Evolutionary conservation across 176 grass and related monocot genomes (phyloP).

Genomic region (bread wheat (Triticum aestivum)): IWGSC_CS_RefSeq_v2.1 NC_057796.1:473749485-473749984

Average conservation of each 20-base stretch:
- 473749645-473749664: background rate
- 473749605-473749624: too few relatives aligned
- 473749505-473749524: too few relatives aligned
- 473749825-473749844: slow-evolving; percentile 29
- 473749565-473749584: too few relatives aligned
- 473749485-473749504: too few relatives aligned
- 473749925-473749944: slow-evolving; percentile 2
- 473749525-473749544: too few relatives aligned
- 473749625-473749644: background rate
- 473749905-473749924: background rate
- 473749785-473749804: slow-evolving; percentile 26
- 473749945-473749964: slow-evolving; percentile 13
- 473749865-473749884: slow-evolving; percentile 33
- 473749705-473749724: background rate
- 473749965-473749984: slow-evolving; percentile 26
- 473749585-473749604: too few relatives aligned
- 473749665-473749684: slow-evolving; percentile 5
- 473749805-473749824: slow-evolving; percentile 35
- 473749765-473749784: slow-evolving; percentile 9
- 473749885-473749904: slow-evolving; percentile 16
- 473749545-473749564: too few relatives aligned
- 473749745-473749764: background rate
- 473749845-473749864: slow-evolving; percentile 41
- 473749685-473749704: background rate
- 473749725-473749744: background rate